Percentiles rank a stretch among this genome's conserved stretches.
phyloP scores from a whole-genome alignment of 768 basidiomycete genomes.

The Naganishia randhawae region DNA sequence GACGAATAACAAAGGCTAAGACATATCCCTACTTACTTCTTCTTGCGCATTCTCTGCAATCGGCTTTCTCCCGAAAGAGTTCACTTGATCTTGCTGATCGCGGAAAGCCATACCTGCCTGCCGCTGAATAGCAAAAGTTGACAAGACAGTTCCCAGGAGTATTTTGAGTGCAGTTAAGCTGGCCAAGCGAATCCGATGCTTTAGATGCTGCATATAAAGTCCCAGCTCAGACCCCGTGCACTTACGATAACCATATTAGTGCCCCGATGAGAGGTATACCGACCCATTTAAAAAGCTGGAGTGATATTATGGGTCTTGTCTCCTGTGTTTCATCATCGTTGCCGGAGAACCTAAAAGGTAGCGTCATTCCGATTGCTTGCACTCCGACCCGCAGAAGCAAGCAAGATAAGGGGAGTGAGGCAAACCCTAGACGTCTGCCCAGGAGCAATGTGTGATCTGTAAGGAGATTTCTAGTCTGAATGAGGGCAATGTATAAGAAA shows the following conservation, averaged over 20 bases:
- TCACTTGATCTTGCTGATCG: slow-evolving; percentile 71
- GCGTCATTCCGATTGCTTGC: slow-evolving; percentile 52
- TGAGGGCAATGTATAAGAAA: slow-evolving; percentile 56
- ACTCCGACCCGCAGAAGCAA: slow-evolving; percentile 55
- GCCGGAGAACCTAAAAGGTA: not conserved
- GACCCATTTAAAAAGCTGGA: slow-evolving; percentile 56
- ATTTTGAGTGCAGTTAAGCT: slow-evolving; percentile 81
- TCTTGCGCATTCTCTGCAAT: slow-evolving; percentile 88
- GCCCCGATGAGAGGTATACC: slow-evolving; percentile 24
- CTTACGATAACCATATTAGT: slow-evolving; percentile 19
- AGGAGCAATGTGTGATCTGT: slow-evolving; percentile 95
- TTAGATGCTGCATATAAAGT: not conserved
- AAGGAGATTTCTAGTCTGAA: slow-evolving; percentile 52
- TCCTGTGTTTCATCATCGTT: not conserved
- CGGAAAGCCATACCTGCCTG: slow-evolving; percentile 69
- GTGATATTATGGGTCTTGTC: not conserved
- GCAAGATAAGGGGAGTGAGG: slow-evolving; percentile 83
- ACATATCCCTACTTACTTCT: slow-evolving; percentile 56
- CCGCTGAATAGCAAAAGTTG: slow-evolving; percentile 74
- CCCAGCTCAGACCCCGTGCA: not conserved
- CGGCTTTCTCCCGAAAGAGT: slow-evolving; percentile 83
- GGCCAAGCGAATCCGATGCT: not conserved
- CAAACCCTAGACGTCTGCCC: slow-evolving; percentile 87
- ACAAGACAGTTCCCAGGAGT: slow-evolving; percentile 81
- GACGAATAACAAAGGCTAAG: too few species aligned